These are phyloP conservation scores for Chiua virens DNA, from an alignment of 768 basidiomycete species.

Conservation along the genomic window DNA sequence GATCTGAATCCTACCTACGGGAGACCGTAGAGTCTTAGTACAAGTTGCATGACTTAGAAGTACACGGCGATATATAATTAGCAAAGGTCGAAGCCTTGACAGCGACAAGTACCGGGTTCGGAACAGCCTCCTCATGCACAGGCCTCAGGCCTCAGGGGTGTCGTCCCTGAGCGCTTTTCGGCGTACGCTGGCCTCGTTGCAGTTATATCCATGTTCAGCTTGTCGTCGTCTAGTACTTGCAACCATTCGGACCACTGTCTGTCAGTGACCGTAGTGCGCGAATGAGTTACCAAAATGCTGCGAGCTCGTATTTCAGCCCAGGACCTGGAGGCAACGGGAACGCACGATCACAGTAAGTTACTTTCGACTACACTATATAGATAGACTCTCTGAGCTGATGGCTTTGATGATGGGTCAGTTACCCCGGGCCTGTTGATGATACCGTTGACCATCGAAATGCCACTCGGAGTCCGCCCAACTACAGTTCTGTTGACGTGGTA, in stretches of 20 bases:
- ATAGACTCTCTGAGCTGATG: not conserved
- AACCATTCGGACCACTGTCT: not conserved
- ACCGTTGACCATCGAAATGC: not conserved
- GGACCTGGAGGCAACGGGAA: not conserved
- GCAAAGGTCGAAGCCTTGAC: too few species aligned
- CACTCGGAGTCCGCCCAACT: not conserved
- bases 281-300: slow-evolving; percentile 8
- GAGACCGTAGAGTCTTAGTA: too few species aligned
- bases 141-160: too few species aligned
- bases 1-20: too few species aligned
- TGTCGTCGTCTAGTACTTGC: not conserved
- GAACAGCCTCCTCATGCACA: too few species aligned
- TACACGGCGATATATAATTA: too few species aligned
- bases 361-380: not conserved
- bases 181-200: not conserved
- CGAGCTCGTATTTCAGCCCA: not conserved
- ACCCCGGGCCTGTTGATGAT: too few species aligned
- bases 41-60: too few species aligned
- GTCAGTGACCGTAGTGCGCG: not conserved
- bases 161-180: not conserved
- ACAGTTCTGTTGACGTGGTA: not conserved
- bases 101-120: too few species aligned
- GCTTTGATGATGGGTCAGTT: slow-evolving; percentile 2
- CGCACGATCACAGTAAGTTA: slow-evolving; percentile 3
- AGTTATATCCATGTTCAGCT: not conserved